These are phyloP conservation scores for Rhizoclosmatium hyalinum DNA, from an alignment of 371 early-diverging fungal genomes.

Conservation along the genomic window DNA sequence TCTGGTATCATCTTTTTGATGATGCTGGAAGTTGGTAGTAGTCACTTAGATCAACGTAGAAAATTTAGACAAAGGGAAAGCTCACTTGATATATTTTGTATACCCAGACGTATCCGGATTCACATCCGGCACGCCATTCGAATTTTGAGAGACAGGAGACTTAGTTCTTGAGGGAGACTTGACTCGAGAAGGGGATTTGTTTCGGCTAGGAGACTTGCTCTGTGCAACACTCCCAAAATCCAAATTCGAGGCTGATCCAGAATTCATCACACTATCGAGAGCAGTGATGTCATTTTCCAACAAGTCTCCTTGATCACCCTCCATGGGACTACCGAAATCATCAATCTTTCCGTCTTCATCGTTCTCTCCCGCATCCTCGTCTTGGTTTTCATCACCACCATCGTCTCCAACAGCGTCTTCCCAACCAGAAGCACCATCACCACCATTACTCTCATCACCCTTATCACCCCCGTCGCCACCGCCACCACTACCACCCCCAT, in stretches of 20 bases:
- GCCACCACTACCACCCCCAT: not conserved
- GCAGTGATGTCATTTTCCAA: too few species aligned
- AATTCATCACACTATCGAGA: too few species aligned
- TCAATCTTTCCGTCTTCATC: not conserved
- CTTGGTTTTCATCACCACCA: not conserved
- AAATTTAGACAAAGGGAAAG: not conserved
- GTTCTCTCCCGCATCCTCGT: not conserved
- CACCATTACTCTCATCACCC: not conserved
- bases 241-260: not conserved
- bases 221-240: not conserved
- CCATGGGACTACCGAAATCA: not conserved
- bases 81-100: not conserved
- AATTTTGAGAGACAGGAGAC: too few species aligned
- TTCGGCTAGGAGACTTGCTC: too few species aligned
- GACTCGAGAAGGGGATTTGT: too few species aligned
- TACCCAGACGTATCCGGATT: not conserved
- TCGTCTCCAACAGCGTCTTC: slow-evolving; percentile 1
- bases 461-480: not conserved
- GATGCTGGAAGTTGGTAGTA: slow-evolving; percentile 3
- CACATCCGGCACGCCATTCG: too few species aligned
- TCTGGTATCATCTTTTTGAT: slow-evolving; percentile 20
- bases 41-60: not conserved
- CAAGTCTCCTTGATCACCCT: not conserved
- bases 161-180: too few species aligned
- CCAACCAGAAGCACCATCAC: not conserved